A percentile compares a stretch with the other conserved stretches of the same genome.
phyloP scores from a whole-genome alignment of 352 stramenopile species.

The Phytophthora chlamydospora region DNA sequence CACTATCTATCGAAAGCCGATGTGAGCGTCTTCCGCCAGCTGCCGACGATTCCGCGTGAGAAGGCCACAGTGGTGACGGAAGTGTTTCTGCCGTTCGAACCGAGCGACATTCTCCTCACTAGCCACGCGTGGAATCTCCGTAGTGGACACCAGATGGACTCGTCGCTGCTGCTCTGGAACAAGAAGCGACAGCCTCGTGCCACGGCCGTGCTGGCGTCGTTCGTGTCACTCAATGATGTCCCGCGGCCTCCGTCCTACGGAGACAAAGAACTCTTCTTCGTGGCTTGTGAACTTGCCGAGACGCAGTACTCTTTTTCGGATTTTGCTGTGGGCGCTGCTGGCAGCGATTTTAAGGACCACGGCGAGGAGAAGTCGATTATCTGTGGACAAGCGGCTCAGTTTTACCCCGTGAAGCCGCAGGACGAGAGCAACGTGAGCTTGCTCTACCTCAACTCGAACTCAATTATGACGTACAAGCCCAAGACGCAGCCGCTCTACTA shows the following conservation, averaged over 20 bases:
- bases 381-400: conserved; percentile 57
- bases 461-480: conserved; percentile 44
- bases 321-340: conserved; percentile 49
- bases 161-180: conserved; percentile 64
- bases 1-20: conserved; percentile 51
- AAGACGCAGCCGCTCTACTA: conserved; percentile 39
- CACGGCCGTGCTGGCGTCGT: conserved; percentile 52
- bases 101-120: conserved; percentile 46
- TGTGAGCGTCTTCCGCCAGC: conserved; percentile 38
- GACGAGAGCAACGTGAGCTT: conserved; percentile 22
- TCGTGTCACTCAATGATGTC: conserved; percentile 42
- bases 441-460: conserved; percentile 58
- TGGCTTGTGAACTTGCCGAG: conserved; percentile 62
- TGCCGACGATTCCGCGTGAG: conserved; percentile 34
- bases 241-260: conserved; percentile 45
- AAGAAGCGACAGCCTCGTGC: conserved; percentile 55
- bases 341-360: conserved; percentile 32
- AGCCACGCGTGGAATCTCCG: conserved; percentile 60
- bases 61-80: conserved; percentile 25
- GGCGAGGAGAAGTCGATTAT: conserved; percentile 36
- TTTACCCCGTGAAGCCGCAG: conserved; percentile 33
- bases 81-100: conserved; percentile 33
- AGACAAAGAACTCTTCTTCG: conserved; percentile 65
- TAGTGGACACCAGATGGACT: conserved; percentile 63
- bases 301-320: conserved; percentile 58